A percentile compares a stretch with the other conserved stretches of the same genome.
Evolutionary conservation across 495 filamentous ascomycete species (phyloP).

Genomic region (Trichoderma asperelloides): DNA sequence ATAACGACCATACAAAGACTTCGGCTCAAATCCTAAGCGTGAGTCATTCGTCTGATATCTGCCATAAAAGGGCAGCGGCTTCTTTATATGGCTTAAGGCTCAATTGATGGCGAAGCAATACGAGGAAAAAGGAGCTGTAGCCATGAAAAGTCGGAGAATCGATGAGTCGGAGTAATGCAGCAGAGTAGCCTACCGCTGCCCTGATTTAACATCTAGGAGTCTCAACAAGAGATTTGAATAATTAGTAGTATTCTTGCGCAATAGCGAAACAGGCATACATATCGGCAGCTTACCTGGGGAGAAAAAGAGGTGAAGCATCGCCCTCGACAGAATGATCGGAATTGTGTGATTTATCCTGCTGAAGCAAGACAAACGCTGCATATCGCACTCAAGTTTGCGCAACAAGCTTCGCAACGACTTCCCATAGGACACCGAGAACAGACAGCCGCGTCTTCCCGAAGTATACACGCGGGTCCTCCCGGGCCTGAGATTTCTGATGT

Average conservation of each 20-base stretch:
- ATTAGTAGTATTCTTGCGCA: conserved; percentile 35
- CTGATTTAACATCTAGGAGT: background rate
- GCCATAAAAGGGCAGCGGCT: background rate
- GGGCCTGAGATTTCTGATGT: conserved; percentile 94
- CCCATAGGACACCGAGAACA: conserved; percentile 53
- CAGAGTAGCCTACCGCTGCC: background rate
- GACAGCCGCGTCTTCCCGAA: conserved; percentile 27
- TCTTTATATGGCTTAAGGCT: background rate
- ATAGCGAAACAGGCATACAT: conserved; percentile 1
- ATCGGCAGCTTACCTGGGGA: conserved; percentile 59
- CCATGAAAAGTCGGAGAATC: background rate
- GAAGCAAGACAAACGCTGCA: conserved; percentile 67
- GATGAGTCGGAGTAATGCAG: background rate
- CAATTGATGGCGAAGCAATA: background rate
- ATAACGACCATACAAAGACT: background rate
- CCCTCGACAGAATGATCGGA: conserved; percentile 49
- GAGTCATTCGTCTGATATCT: background rate
- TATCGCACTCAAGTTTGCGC: conserved; percentile 97
- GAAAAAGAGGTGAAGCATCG: conserved; percentile 37
- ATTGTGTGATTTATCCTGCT: conserved; percentile 74
- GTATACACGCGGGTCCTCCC: conserved; percentile 22
- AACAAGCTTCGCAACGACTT: conserved; percentile 93
- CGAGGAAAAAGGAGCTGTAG: background rate
- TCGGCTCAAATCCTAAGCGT: background rate
- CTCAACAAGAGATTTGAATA: background rate